Evolutionary conservation across 2,329 filamentous ascomycete genomes (phyloP).

Genomic region (Botrytis deweyae): DNA sequence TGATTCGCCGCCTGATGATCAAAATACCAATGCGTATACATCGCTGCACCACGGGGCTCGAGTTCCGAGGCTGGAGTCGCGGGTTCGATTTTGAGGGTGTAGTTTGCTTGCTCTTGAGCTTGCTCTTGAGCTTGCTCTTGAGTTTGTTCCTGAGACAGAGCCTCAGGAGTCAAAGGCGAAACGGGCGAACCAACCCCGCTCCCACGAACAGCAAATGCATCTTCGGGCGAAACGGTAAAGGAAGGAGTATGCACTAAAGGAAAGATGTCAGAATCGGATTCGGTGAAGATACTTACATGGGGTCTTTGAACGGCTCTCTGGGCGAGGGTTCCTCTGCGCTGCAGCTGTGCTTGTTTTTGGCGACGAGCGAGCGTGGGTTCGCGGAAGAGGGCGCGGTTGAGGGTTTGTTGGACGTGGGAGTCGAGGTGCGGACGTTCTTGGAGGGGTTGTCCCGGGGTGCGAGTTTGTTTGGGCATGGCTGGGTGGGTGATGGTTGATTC

Average conservation of each 20-base stretch:
- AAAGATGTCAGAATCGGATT: neutral
- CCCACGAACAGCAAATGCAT: neutral
- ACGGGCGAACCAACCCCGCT: neutral
- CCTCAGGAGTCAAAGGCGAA: neutral
- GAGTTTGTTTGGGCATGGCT: neutral
- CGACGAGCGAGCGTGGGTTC: neutral
- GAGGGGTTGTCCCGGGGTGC: neutral
- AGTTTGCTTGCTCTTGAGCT: neutral
- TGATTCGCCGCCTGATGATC: neutral
- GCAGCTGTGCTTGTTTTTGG: neutral
- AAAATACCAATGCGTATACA: constrained; percentile 1
- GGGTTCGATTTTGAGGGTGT: neutral
- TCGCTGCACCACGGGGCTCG: neutral
- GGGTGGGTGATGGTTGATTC: neutral
- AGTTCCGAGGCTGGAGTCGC: neutral
- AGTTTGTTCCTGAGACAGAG: neutral
- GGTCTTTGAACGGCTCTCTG: neutral
- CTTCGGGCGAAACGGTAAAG: neutral
- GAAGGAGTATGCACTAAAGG: neutral
- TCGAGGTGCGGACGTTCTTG: neutral
- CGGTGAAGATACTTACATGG: neutral
- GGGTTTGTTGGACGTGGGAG: neutral
- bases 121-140: neutral
- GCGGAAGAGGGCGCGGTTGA: neutral
- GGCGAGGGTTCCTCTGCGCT: neutral